Evolutionary conservation across 1,284 basidiomycete species (phyloP).

Genomic region (Boletus mariae): DNA sequence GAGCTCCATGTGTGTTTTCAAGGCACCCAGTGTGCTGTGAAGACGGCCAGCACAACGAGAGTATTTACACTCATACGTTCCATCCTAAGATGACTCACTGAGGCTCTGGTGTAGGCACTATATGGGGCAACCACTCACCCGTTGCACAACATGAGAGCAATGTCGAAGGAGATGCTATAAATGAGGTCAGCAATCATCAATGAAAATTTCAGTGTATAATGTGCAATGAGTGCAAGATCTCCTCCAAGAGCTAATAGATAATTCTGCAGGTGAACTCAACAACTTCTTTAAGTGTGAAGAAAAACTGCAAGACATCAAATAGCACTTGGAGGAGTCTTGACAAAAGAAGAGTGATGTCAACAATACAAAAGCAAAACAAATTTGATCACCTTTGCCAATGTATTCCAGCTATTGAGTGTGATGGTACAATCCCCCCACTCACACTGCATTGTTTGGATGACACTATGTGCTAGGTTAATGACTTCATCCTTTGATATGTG

Average conservation of each 20-base stretch:
- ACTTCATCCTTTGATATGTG: slow-evolving; percentile 22
- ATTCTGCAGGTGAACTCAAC: slow-evolving; percentile 11
- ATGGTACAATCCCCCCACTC: slow-evolving; percentile 26
- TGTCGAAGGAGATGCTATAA: slow-evolving; percentile 27
- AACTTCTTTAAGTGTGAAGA: no score
- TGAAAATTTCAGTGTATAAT: background rate
- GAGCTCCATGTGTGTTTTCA: slow-evolving; percentile 29
- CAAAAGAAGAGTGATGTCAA: background rate
- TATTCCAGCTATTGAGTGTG: slow-evolving; percentile 28
- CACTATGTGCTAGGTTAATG: slow-evolving; percentile 20
- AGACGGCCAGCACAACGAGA: slow-evolving; percentile 29
- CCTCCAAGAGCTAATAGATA: slow-evolving; percentile 14
- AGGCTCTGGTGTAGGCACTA: background rate
- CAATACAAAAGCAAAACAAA: background rate
- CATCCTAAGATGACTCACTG: slow-evolving; percentile 19
- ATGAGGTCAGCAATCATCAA: slow-evolving; percentile 8
- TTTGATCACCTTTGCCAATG: slow-evolving; percentile 27
- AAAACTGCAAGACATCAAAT: no score
- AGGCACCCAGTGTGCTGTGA: slow-evolving; percentile 16
- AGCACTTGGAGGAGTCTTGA: no score
- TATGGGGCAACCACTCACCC: slow-evolving; percentile 7
- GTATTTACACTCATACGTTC: slow-evolving; percentile 24
- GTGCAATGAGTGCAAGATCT: background rate
- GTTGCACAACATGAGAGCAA: slow-evolving; percentile 19
- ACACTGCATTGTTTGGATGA: slow-evolving; percentile 26